These are phyloP conservation scores for Zarea fungicola DNA, from an alignment of 2,329 filamentous ascomycete species.

Conservation along the genomic window DNA sequence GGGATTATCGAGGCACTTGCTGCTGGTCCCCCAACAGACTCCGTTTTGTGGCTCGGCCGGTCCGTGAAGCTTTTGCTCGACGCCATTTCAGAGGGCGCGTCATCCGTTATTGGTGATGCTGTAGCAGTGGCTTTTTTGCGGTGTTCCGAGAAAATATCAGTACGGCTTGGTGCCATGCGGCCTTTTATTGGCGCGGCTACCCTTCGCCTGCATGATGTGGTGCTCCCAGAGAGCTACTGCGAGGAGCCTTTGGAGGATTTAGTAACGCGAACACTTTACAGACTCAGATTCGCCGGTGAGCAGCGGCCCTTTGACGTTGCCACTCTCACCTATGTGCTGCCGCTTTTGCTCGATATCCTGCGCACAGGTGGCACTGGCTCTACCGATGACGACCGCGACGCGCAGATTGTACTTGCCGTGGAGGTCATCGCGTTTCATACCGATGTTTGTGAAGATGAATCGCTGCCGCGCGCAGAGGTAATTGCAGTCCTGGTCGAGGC, in stretches of 20 bases:
- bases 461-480: slow-evolving; percentile 71
- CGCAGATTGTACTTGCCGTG: slow-evolving; percentile 81
- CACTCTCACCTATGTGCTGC: slow-evolving; percentile 81
- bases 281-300: slow-evolving; percentile 82
- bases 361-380: slow-evolving; percentile 71
- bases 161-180: slow-evolving; percentile 68
- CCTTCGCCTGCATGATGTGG: slow-evolving; percentile 70
- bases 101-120: slow-evolving; percentile 73
- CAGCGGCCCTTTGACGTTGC: slow-evolving; percentile 90
- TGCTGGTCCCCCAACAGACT: slow-evolving; percentile 82
- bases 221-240: slow-evolving; percentile 65
- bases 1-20: slow-evolving; percentile 81
- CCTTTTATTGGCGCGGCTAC: slow-evolving; percentile 85
- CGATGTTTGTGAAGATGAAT: slow-evolving; percentile 66
- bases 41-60: slow-evolving; percentile 79
- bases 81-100: slow-evolving; percentile 73
- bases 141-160: slow-evolving; percentile 69
- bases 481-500: slow-evolving; percentile 67
- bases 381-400: slow-evolving; percentile 72
- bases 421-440: slow-evolving; percentile 90
- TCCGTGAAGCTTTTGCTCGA: slow-evolving; percentile 69
- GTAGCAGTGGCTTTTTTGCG: slow-evolving; percentile 74
- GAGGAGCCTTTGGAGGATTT: slow-evolving; percentile 80
- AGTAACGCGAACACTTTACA: slow-evolving; percentile 83
- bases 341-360: slow-evolving; percentile 74